These are phyloP conservation scores for Coemansia sp. DNA, from an alignment of 192 early-diverging fungal species.

Conservation along the genomic window DNA sequence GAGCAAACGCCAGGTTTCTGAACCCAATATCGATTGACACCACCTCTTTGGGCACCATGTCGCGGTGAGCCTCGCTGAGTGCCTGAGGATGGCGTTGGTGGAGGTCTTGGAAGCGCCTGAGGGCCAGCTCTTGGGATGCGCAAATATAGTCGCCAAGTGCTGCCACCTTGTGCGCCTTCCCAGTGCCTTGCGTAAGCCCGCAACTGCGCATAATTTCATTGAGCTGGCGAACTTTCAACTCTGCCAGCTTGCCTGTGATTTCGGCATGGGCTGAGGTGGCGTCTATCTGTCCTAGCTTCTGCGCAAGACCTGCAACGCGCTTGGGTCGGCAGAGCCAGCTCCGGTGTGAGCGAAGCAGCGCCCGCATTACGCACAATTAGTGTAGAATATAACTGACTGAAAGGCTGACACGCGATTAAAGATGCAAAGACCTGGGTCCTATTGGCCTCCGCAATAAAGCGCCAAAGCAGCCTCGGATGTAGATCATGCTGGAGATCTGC, in stretches of 20 bases:
- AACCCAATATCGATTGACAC: constrained; percentile 54
- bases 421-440: too few relatives aligned
- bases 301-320: neutral
- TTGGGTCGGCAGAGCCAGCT: neutral
- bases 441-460: too few relatives aligned
- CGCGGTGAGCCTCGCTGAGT: constrained; percentile 3
- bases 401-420: too few relatives aligned
- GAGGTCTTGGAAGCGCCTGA: constrained; percentile 10
- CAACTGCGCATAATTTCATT: constrained; percentile 30
- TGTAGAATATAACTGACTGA: too few relatives aligned
- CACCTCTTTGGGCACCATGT: constrained; percentile 32
- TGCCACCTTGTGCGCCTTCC: constrained; percentile 27
- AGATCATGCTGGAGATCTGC: too few relatives aligned
- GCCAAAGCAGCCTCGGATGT: too few relatives aligned
- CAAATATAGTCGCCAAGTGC: constrained; percentile 32
- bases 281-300: neutral
- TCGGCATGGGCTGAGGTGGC: neutral
- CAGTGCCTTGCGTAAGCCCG: constrained; percentile 32
- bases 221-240: constrained; percentile 29
- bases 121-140: constrained; percentile 25
- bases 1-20: constrained; percentile 47
- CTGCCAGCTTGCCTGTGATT: constrained; percentile 8
- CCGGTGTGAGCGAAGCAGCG: neutral
- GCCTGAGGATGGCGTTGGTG: constrained; percentile 1
- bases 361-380: too few relatives aligned